Conservation (phyloP, 805 yeast species). For the Tetrapisispora taiwanensis region DNA sequence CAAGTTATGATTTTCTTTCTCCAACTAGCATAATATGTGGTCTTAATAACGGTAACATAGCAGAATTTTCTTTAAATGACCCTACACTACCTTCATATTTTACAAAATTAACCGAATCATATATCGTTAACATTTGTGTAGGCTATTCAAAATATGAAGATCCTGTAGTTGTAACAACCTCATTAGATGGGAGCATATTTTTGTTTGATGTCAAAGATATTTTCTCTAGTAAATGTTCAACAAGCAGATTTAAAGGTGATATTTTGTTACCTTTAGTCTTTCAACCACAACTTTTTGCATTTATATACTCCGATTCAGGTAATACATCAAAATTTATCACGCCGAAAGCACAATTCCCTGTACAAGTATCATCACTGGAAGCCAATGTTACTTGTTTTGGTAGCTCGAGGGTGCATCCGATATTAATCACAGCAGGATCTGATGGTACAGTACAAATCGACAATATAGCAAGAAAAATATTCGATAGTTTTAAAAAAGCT, state of each 20-base stretch:
- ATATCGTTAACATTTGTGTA: slow-evolving; percentile 28
- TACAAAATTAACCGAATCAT: slow-evolving; percentile 31
- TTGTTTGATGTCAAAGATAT: slow-evolving; percentile 31
- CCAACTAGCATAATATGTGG: slow-evolving; percentile 44
- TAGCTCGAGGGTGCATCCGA: slow-evolving; percentile 37
- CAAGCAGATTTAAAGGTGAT: slow-evolving; percentile 27
- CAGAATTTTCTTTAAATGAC: slow-evolving; percentile 39
- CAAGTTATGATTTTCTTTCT: slow-evolving; percentile 40
- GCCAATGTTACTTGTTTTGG: slow-evolving; percentile 34
- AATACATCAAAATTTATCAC: slow-evolving; percentile 30
- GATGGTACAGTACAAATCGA: slow-evolving; percentile 39
- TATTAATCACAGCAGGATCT: slow-evolving; percentile 37
- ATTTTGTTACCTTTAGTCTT: slow-evolving; percentile 23
- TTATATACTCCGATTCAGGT: slow-evolving; percentile 35
- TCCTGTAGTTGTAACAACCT: slow-evolving; percentile 26
- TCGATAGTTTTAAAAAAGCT: slow-evolving; percentile 29
- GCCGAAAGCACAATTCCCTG: slow-evolving; percentile 30
- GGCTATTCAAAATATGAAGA: slow-evolving; percentile 31
- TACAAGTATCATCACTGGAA: slow-evolving; percentile 31
- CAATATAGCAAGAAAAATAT: slow-evolving; percentile 31
- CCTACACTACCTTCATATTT: slow-evolving; percentile 30
- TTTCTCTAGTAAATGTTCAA: slow-evolving; percentile 21
- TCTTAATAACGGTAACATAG: slow-evolving; percentile 46
- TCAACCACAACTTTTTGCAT: slow-evolving; percentile 29
- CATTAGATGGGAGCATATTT: slow-evolving; percentile 35